phyloP scores from a whole-genome alignment of 2,329 filamentous ascomycete species.

The Orbilia brochopaga region DNA sequence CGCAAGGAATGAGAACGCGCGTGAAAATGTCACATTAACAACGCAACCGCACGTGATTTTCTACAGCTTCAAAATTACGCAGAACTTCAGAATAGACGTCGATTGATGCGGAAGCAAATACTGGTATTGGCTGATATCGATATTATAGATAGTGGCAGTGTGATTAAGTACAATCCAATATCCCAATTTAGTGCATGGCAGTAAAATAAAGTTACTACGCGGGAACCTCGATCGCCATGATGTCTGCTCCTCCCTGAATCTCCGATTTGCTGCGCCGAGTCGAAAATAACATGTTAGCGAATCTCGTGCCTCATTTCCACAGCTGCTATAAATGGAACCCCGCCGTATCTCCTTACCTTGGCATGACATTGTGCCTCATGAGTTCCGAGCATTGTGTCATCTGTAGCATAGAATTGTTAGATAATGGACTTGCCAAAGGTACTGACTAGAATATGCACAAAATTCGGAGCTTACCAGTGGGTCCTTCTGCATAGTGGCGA shows the following conservation, averaged over 20 bases:
- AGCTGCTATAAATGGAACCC: too few relatives aligned
- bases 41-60: constrained; percentile 7
- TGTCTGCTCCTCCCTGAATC: constrained; percentile 22
- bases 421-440: too few relatives aligned
- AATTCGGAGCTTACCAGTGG: constrained; percentile 65
- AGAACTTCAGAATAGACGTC: too few relatives aligned
- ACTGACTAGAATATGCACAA: background rate
- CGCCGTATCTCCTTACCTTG: constrained; percentile 21
- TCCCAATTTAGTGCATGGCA: too few relatives aligned
- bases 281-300: background rate
- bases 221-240: constrained; percentile 32
- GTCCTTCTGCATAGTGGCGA: constrained; percentile 88
- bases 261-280: constrained; percentile 31
- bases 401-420: constrained; percentile 12
- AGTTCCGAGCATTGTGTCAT: constrained; percentile 43
- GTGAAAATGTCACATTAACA: constrained; percentile 17
- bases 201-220: background rate
- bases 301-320: background rate
- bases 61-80: too few relatives aligned
- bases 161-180: background rate
- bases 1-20: too few relatives aligned
- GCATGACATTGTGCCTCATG: constrained; percentile 39
- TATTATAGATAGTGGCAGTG: background rate
- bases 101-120: too few relatives aligned
- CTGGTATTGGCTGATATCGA: background rate